Evolutionary conservation across 2,329 filamentous ascomycete genomes (phyloP), one percentile per base, ranked within the genome.

Genomic region (Colletotrichum cordylinicola): DNA sequence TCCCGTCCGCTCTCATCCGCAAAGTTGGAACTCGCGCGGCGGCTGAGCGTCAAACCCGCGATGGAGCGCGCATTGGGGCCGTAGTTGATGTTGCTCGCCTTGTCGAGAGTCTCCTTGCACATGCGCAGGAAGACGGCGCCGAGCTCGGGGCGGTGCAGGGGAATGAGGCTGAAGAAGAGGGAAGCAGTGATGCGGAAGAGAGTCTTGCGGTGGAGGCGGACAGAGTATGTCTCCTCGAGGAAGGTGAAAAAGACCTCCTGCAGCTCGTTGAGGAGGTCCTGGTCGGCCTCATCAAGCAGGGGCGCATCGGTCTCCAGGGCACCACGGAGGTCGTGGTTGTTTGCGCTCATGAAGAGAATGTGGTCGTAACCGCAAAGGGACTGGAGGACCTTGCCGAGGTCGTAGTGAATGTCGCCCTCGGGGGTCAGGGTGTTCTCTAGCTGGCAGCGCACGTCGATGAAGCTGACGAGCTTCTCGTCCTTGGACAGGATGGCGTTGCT

Each of bases 381-480:
- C 74, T 82, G 81, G 21, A 82, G 74, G 4, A 82, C 80, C 78
- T 82, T 82, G 70, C 78, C 80, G 5, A 82, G 78, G 67, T 82
- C 81, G 77, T 82, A 82, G 73, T 81, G 75, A 56, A 82, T 78
- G 70, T 82, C 81, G 35, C 81, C 81, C 61, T 81, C 80, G 5
- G 78, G 71, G 9, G 81, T 82, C 5, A 82, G 72, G 3, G 75
- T 78, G 52, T 78, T 77, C 24, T 79, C 79, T n/a, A 80, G 78
- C 70, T 81, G 80, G 72, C 81, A 81, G 39, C 81, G 78, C 12
- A 82, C 81, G 67, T 82, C 81, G 66, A 82, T 80, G 75, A 82
- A 81, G 69, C 74, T 78, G 48, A 82, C 80, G n/a, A 75, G 55
- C 58, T 77, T 78, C 65, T 80, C 79, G 64, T 81, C 79, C 21